Percentiles rank a stretch among this genome's conserved stretches.
phyloP scores from a whole-genome alignment of 441 rosid genomes.

The California macrophylla region DNA sequence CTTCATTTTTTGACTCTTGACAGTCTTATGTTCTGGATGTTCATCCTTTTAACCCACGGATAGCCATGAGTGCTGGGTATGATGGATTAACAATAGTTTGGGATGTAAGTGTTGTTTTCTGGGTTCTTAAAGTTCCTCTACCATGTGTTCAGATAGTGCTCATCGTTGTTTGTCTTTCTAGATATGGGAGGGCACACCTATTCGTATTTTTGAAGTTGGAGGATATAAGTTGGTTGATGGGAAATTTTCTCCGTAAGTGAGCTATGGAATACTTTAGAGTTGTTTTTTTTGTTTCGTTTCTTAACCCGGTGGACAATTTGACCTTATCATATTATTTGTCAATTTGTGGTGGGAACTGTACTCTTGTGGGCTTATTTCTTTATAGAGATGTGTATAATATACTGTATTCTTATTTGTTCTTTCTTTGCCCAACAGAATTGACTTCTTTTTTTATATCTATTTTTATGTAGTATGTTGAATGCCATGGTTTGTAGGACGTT shows the following conservation, averaged over 20 bases:
- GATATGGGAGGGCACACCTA: constrained; percentile 99
- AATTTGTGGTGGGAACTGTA: not conserved
- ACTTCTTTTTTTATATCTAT: not conserved
- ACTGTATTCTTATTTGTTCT: not conserved
- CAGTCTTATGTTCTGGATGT: constrained; percentile 98
- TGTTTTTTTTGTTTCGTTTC: constrained; percentile 6
- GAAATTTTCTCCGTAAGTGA: constrained; percentile 96
- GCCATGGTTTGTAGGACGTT: not conserved
- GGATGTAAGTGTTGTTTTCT: constrained; percentile 64
- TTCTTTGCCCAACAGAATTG: not conserved
- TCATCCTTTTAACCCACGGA: constrained; percentile 96
- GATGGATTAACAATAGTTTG: constrained; percentile 95
- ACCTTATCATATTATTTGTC: not conserved
- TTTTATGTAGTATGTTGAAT: not conserved
- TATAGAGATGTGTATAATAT: not conserved
- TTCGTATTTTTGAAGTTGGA: constrained; percentile 76
- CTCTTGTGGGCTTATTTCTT: not conserved
- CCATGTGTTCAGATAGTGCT: constrained; percentile 10
- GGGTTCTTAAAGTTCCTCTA: constrained; percentile 22
- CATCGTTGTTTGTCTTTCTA: constrained; percentile 28
- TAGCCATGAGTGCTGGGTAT: constrained; percentile 99
- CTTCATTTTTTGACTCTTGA: constrained; percentile 20
- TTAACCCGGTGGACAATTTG: constrained; percentile 6
- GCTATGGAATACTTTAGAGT: constrained; percentile 2
- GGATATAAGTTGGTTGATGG: constrained; percentile 93